Evolutionary conservation across 768 basidiomycete species (phyloP).

Genomic region (Tricholoma furcatifolium): DNA sequence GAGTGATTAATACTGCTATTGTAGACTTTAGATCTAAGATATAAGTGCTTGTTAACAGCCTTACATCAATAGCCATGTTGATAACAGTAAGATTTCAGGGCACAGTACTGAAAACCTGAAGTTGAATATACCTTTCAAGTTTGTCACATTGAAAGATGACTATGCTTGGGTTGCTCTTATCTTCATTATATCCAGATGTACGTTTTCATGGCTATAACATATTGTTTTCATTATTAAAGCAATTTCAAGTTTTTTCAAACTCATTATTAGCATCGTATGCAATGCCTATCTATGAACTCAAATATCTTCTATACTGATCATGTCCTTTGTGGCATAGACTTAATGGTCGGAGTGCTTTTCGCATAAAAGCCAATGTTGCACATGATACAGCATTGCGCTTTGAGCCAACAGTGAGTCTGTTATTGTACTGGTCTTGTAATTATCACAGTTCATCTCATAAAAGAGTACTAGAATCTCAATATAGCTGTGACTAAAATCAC

Average conservation of each 20-base stretch:
- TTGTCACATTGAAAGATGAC: neutral
- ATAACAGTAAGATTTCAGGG: neutral
- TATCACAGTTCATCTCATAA: no score
- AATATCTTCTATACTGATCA: neutral
- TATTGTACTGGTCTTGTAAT: no score
- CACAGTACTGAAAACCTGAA: neutral
- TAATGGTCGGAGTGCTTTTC: neutral
- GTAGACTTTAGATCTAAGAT: neutral
- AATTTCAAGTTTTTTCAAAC: neutral
- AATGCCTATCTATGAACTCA: neutral
- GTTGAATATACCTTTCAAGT: neutral
- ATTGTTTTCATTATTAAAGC: neutral
- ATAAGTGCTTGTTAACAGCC: neutral
- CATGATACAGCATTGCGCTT: no score
- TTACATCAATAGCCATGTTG: neutral
- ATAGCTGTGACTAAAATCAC: no score
- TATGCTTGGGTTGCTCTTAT: neutral
- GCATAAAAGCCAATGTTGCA: no score
- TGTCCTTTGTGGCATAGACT: neutral
- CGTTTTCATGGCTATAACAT: neutral
- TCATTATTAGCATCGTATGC: slow-evolving; percentile 1
- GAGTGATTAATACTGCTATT: neutral
- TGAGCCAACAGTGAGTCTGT: no score
- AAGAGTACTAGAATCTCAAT: no score
- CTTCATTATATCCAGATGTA: neutral